These are phyloP conservation scores for Santalum album DNA, from an alignment of 164 flowering plant species.

Conservation along the genomic window DNA sequence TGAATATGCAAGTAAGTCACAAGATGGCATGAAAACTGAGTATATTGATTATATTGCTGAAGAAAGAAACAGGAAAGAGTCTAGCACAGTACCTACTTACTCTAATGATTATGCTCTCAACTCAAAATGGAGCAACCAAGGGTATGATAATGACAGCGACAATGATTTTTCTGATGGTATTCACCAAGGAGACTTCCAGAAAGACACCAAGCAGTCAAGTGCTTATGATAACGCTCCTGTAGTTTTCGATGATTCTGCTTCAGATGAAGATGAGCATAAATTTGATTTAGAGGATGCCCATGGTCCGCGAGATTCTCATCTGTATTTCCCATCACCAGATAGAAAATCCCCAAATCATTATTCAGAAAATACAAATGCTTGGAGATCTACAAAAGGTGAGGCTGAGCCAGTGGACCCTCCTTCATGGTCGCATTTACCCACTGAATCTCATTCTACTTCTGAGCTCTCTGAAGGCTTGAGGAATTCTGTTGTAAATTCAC, in stretches of 20 bases:
- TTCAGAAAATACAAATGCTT: conserved; percentile 14
- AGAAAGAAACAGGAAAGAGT: conserved; percentile 15
- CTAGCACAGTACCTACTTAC: conserved; percentile 15
- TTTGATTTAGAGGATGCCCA: conserved; percentile 17
- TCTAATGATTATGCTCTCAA: conserved; percentile 17
- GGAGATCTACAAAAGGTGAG: conserved; percentile 16
- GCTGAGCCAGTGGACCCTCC: conserved; percentile 10
- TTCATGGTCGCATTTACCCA: conserved; percentile 11
- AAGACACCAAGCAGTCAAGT: conserved; percentile 15
- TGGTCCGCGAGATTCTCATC: conserved; percentile 16
- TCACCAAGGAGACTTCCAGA: conserved; percentile 11
- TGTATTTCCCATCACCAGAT: conserved; percentile 16
- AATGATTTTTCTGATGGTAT: conserved; percentile 8
- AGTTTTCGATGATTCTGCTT: conserved; percentile 55
- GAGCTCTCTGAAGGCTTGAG: conserved; percentile 20
- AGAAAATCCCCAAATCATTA: conserved; percentile 16
- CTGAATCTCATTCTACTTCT: conserved; percentile 9
- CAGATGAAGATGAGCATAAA: conserved; percentile 34
- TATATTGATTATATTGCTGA: conserved; percentile 18
- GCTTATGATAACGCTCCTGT: conserved; percentile 19
- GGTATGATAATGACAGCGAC: conserved; percentile 10
- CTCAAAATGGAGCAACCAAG: conserved; percentile 9
- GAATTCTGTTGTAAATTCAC: conserved; percentile 15
- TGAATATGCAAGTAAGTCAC: conserved; percentile 9
- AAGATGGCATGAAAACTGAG: conserved; percentile 13